These are phyloP conservation scores for Ophiosphaerella narmari DNA, from an alignment of 2,329 filamentous ascomycete genomes.

Conservation along the genomic window DNA sequence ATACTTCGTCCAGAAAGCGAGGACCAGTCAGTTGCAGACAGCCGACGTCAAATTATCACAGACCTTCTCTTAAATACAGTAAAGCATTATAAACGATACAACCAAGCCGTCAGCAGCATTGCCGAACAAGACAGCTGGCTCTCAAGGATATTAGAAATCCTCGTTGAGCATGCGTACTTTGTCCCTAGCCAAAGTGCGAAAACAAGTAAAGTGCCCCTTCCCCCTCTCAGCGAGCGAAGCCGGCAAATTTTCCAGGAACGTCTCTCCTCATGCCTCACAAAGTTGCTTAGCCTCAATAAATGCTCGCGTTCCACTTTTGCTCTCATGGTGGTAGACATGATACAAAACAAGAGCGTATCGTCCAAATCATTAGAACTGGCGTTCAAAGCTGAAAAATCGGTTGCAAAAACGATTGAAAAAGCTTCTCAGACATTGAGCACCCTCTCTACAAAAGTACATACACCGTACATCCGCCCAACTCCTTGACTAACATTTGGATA, in stretches of 20 bases:
- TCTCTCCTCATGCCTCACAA: conserved; percentile 60
- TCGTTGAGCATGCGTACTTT: conserved; percentile 59
- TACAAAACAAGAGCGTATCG: conserved; percentile 28
- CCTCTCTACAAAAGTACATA: conserved; percentile 31
- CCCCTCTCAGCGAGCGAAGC: conserved; percentile 52
- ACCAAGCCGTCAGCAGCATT: conserved; percentile 19
- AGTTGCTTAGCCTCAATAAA: conserved; percentile 47
- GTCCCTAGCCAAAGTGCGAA: conserved; percentile 40
- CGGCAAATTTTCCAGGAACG: conserved; percentile 59
- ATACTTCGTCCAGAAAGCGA: conserved; percentile 52
- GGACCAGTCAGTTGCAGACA: conserved; percentile 53
- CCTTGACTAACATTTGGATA: conserved; percentile 10
- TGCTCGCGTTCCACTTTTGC: conserved; percentile 32
- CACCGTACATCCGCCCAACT: too few relatives aligned
- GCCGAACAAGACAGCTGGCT: conserved; percentile 49
- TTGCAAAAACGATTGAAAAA: conserved; percentile 45
- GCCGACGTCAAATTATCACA: conserved; percentile 55
- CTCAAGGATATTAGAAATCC: conserved; percentile 50
- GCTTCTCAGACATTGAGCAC: conserved; percentile 38
- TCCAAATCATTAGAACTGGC: conserved; percentile 49
- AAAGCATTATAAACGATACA: conserved; percentile 46
- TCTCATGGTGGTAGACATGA: conserved; percentile 34
- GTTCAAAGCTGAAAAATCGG: conserved; percentile 54
- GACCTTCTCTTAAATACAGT: conserved; percentile 59
- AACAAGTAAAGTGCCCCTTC: conserved; percentile 46